Base-by-base conservation (phyloP, 495 filamentous ascomycete genomes). In the Penicillium maclennaniae region DNA sequence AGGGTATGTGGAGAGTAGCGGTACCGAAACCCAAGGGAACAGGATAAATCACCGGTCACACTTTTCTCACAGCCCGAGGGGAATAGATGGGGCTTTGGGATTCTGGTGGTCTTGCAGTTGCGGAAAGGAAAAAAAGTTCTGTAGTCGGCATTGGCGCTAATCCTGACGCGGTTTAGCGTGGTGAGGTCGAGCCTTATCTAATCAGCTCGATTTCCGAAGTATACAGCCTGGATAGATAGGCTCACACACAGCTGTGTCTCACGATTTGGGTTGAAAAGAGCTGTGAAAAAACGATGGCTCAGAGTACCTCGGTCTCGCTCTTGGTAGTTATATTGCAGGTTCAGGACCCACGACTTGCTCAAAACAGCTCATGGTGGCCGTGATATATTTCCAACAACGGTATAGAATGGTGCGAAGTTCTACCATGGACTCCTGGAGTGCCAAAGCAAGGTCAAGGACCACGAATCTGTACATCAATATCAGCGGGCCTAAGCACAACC, bases 121-220 rank as follows among this genome's bases (percentile, higher is more conserved):
- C 62, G 58, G 67, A 59, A 64, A 66, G 64, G 64, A 72, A 75
- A 76, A 76, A 76, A 76, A 69, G 71, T 76, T 73, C 70, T 69
- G 66, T 70, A 73, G 64, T 69, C 56, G 55, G 61, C 48, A 31
- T 31, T 59, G 56, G 57, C 65, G 58, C 73, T 74, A 74, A 56
- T 41, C 69, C 66, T 17, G 28, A 63, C 63, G 2, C 12, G 68
- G 73, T 10, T 54, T 70, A 72, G 70, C 20, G 47, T 34, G 20
- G 16, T 23, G 20, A 48, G 41, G n/a, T 26, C 46, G 19, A 55
- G 41, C 58, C 58, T 74, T 74, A 72, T 74, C 69, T 74, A 72
- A 74, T 72, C 69, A 56, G 55, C 47, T 34, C 44, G 41, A 41
- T 23, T 37, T 44, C n/a, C 21, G 19, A 20, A 20, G n/a, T 34